Evolutionary conservation across 2,329 filamentous ascomycete genomes (phyloP), one percentile per base, ranked within the genome.

Genomic region (Botrytis byssoidea): DNA sequence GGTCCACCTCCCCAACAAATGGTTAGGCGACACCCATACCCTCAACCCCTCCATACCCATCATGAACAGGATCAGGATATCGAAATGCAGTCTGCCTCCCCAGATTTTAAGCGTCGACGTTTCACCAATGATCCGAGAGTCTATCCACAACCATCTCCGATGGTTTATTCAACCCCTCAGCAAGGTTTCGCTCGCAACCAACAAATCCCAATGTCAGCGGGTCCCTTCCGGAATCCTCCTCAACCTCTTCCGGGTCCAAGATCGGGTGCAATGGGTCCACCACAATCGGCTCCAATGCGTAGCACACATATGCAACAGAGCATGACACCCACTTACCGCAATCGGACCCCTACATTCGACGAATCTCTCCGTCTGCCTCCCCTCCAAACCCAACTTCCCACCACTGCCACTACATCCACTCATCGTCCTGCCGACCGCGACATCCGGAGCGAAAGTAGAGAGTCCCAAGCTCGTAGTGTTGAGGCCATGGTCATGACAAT

Each of bases 401-500:
- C 77, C 80, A 80, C 66, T 12, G 12, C 48, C 20, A 25, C 48
- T 14, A 20, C 86, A 40, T 84, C 66, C 6, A 22, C 66, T 37
- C 84, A 85, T 4, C 78, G 79, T 74, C 77, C 79, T 5, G 25
- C 35, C 0, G 82, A 69, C 14, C 66, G 66, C n/a, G 66, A 83
- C 72, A 70, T 61, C 63, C 79, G 75, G 71, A 76, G 64, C 77
- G 78, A 79, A 40, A 81, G 69, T 77, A 80, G 76, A 79, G 83
- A 77, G 80, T 81, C 71, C 74, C 82, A 79, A 81, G 81, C 83
- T 76, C 86, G 79, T 75, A 87, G 85, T 67, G 83, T 92, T 35
- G 90, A 92, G 78, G 89, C 90, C 12, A 91, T 92, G 84, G 89
- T 95, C 74, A 93, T 93, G 90, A 89, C 86, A 40, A 92, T 96